Percentiles rank a stretch among this genome's conserved stretches.
Evolutionary conservation across 805 yeast species (phyloP).

Genomic region (Komagataella ulmi): DNA sequence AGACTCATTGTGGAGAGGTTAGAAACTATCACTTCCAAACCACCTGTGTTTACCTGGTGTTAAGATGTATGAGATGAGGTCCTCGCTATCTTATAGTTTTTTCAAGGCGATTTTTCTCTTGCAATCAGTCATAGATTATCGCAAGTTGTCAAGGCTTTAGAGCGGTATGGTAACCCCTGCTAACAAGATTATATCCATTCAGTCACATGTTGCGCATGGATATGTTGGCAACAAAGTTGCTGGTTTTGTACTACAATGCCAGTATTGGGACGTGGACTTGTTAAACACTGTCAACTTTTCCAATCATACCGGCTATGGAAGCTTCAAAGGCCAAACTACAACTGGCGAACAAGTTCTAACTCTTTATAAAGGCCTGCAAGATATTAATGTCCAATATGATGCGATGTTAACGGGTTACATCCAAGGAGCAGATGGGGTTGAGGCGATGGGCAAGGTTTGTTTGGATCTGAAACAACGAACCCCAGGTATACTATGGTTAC

Average conservation of each 20-base stretch:
- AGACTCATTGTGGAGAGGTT: slow-evolving; percentile 47
- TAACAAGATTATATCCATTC: slow-evolving; percentile 33
- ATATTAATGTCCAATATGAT: slow-evolving; percentile 24
- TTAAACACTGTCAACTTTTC: slow-evolving; percentile 54
- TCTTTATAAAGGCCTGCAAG: slow-evolving; percentile 23
- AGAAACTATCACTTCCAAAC: slow-evolving; percentile 36
- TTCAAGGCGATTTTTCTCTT: too few species aligned
- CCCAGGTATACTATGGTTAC: slow-evolving; percentile 32
- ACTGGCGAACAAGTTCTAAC: slow-evolving; percentile 24
- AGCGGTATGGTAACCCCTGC: slow-evolving; percentile 4
- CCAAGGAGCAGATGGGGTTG: slow-evolving; percentile 40
- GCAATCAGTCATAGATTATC: neutral
- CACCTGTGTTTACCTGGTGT: slow-evolving; percentile 63
- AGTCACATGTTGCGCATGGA: slow-evolving; percentile 64
- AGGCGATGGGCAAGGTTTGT: slow-evolving; percentile 24
- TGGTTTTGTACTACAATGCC: slow-evolving; percentile 47
- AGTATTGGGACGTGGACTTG: slow-evolving; percentile 61
- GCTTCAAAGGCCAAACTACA: slow-evolving; percentile 32
- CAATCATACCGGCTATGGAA: slow-evolving; percentile 62
- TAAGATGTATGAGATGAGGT: slow-evolving; percentile 8
- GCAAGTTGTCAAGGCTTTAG: neutral
- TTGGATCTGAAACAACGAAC: slow-evolving; percentile 19
- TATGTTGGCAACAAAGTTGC: slow-evolving; percentile 62
- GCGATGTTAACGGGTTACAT: slow-evolving; percentile 59
- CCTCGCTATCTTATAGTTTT: neutral